Conservation (phyloP, 352 stramenopile genomes). For the Phytophthora foliorum region DNA sequence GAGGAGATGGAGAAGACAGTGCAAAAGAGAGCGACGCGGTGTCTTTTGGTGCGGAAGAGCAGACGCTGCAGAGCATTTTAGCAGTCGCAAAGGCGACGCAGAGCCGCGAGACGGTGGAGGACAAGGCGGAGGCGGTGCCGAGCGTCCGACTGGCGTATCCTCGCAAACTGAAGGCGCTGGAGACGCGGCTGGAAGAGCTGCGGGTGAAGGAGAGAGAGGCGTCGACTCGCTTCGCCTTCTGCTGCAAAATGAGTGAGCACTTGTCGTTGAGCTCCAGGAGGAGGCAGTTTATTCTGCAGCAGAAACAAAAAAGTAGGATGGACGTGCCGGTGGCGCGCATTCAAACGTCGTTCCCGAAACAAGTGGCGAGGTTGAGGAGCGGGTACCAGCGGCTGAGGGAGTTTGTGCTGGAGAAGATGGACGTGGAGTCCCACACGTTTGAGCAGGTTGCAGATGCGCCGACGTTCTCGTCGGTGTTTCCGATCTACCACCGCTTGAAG, state of each 20-base stretch:
- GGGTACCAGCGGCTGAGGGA: constrained; percentile 43
- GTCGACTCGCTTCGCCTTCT: constrained; percentile 60
- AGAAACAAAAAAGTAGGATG: constrained; percentile 10
- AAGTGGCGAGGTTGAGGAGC: constrained; percentile 42
- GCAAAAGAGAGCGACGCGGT: no score
- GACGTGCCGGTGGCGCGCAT: constrained; percentile 26
- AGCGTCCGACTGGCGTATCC: constrained; percentile 53
- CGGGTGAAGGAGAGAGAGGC: constrained; percentile 37
- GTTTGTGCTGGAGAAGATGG: constrained; percentile 48
- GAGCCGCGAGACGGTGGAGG: constrained; percentile 9
- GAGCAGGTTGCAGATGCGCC: constrained; percentile 37
- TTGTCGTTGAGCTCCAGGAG: constrained; percentile 39
- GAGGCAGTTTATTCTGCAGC: constrained; percentile 17
- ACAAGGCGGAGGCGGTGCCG: constrained; percentile 1
- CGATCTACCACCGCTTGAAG: constrained; percentile 59
- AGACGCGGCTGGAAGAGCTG: constrained; percentile 50
- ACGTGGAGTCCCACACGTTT: constrained; percentile 36
- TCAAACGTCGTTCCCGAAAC: constrained; percentile 45
- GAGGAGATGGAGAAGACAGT: not conserved
- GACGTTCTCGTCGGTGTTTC: constrained; percentile 54
- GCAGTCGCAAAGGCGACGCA: constrained; percentile 41
- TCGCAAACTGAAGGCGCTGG: constrained; percentile 53
- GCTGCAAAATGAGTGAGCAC: constrained; percentile 62
- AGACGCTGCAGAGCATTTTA: constrained; percentile 40
- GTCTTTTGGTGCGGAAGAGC: not conserved